Base-by-base conservation (phyloP, 202 grass and related monocot genomes). In the Carex sylvatica region DNA sequence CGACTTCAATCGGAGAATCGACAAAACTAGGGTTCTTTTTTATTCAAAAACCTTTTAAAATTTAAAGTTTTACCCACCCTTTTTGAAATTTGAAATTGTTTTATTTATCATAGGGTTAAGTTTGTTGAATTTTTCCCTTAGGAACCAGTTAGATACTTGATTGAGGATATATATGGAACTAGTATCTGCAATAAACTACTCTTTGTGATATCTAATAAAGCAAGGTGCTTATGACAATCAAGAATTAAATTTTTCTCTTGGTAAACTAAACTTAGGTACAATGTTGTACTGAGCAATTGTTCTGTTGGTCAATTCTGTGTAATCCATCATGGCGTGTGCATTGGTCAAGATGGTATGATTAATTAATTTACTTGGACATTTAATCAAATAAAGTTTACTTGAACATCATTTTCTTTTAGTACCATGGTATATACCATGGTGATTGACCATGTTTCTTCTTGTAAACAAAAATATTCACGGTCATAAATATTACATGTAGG, bases 311-410 rank as follows among this genome's bases (percentile, higher is more conserved):
- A 90, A 0, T 98, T 80, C 44, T 98, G 89, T 62, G 91, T 61
- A 44, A 89, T 98, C 67, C 91, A 98, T 67, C 92, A 90, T 84
- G 92, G 95, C 14, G 87, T 86, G 47, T 95, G 87, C 69, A 81
- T 98, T 75, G 95, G 95, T 71, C 95, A 98, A 85, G 95, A 98
- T 83, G 95, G 95, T 98, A 77, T 84, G 90, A 56, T 38, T 61
- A 64, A 54, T 23, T 59, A 61, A 18, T 65, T 56, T 86, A 36
- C 8, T 58, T 81, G 54, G 22, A 12, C 30, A 55, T 69, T 69
- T 10, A 44, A 44, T 44, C 6, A 44, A 44, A 44, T 9, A 44
- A 44, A 44, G 8, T 67, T 85, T 36, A 33, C 6, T 56, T 81
- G 55, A 15, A n/a, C 31, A 56, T 70, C 24, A 7, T 22, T 73